Evolutionary conservation across 768 basidiomycete genomes (phyloP).

Genomic region (Pulveroboletus sp.): DNA sequence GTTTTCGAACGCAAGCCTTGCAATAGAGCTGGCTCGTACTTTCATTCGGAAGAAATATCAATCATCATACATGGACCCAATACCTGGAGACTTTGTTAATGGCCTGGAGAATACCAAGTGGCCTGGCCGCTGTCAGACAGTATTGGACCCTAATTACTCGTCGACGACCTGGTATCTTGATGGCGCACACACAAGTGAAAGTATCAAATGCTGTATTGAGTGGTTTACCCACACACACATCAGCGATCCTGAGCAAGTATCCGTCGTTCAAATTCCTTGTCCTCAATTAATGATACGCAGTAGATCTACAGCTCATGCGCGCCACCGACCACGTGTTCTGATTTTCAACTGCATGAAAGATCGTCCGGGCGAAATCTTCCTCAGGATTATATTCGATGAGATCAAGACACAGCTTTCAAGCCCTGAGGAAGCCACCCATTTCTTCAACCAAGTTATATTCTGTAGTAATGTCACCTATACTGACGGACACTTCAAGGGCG

Average conservation of each 20-base stretch:
- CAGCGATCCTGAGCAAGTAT: slow-evolving; percentile 36
- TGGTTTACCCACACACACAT: slow-evolving; percentile 76
- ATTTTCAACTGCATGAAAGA: slow-evolving; percentile 96
- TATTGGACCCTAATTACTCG: slow-evolving; percentile 52
- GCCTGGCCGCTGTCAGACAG: slow-evolving; percentile 93
- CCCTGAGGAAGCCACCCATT: slow-evolving; percentile 36
- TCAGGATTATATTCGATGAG: slow-evolving; percentile 53
- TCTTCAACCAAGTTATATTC: slow-evolving; percentile 88
- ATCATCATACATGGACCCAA: slow-evolving; percentile 10
- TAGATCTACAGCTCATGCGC: slow-evolving; percentile 12
- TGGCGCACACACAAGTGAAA: slow-evolving; percentile 93
- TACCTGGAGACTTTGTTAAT: slow-evolving; percentile 51
- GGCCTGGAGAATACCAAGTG: slow-evolving; percentile 72
- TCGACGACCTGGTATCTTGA: slow-evolving; percentile 84
- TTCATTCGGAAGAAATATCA: slow-evolving; percentile 47
- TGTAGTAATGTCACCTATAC: slow-evolving; percentile 95
- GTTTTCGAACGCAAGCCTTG: slow-evolving; percentile 80
- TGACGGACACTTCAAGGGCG: slow-evolving; percentile 86
- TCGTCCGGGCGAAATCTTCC: slow-evolving; percentile 71
- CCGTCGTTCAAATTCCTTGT: background rate
- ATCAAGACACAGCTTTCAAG: slow-evolving; percentile 44
- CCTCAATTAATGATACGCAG: slow-evolving; percentile 3
- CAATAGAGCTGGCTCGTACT: slow-evolving; percentile 62
- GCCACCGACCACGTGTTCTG: slow-evolving; percentile 48
- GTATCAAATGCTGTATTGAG: slow-evolving; percentile 76